Base-by-base conservation (phyloP, 805 yeast genomes). In the Ogataea glucozyma region DNA sequence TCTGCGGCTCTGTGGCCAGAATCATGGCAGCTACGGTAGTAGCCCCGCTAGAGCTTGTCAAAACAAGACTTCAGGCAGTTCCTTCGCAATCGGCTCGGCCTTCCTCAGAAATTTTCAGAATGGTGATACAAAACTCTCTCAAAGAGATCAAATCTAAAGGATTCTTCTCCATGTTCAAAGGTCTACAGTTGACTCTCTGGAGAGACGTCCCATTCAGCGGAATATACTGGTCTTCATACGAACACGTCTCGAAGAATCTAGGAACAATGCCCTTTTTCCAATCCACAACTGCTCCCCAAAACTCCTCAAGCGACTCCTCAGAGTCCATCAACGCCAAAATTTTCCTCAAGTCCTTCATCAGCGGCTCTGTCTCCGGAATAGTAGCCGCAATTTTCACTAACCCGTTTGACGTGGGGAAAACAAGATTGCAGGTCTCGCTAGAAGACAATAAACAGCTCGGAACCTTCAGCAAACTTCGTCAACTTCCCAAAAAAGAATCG, bases 171-270 rank as follows among this genome's bases (percentile, higher is more conserved):
- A 62, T 93, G 14, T 93, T 89, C 72, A 82, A 83, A 42, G 99
- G 99, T 0, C 68, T 93, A 17, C 81, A 85, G 30, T 73, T 93
- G 29, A 93, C 99, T 0, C 71, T 93, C 12, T 91, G 96, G 96
- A 75, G 99, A 64, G 99, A 93, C 62, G 98, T 91, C 0, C 99
- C 99, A 1, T 93, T 93, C 61, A 84, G 95, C 48, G 97, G 95
- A 1, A 81, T 91, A 1, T 93, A 93, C 64, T 93, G 99, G 99
- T 78, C 88, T 9, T 75, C 84, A 4, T 88, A 90, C 55, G 98
- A 90, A 57, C 72, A 61, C 47, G 60, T 70, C 27, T 50, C 65
- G 4, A 52, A 48, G 17, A 47, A 40, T 31, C 31, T 71, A 54
- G 57, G 70, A 46, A 41, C 38, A 13, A 17, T 37, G 26, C 33